Conservation (phyloP, 1,284 basidiomycete genomes). For the Melampsora abietis-canadensis region DNA sequence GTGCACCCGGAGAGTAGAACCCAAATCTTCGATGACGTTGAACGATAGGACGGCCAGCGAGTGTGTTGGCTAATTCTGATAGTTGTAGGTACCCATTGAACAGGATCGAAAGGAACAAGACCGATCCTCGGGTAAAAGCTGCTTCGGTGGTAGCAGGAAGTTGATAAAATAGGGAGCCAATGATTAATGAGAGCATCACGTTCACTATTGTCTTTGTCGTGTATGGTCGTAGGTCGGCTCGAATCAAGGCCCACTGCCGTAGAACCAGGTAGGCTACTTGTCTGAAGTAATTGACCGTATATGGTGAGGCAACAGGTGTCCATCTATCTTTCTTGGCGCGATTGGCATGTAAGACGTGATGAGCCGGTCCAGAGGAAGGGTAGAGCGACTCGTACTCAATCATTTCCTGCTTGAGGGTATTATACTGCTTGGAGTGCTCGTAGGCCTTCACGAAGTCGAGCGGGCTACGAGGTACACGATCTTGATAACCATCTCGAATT, state of each 20-base stretch:
- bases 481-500: neutral
- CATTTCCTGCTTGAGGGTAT: conserved; percentile 25
- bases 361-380: conserved; percentile 31
- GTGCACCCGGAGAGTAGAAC: conserved; percentile 48
- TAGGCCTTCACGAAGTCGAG: conserved; percentile 36
- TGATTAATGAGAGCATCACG: conserved; percentile 47
- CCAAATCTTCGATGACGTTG: conserved; percentile 49
- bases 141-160: conserved; percentile 46
- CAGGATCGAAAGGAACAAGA: conserved; percentile 48
- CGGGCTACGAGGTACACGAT: conserved; percentile 14
- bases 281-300: conserved; percentile 47
- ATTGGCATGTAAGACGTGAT: conserved; percentile 22
- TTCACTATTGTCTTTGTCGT: conserved; percentile 50
- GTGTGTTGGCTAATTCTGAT: conserved; percentile 48
- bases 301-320: conserved; percentile 42
- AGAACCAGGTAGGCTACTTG: conserved; percentile 47
- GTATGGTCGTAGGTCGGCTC: conserved; percentile 48
- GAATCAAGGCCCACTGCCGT: conserved; percentile 49
- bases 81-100: conserved; percentile 50
- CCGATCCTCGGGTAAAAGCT: conserved; percentile 48
- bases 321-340: conserved; percentile 29
- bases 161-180: conserved; percentile 49
- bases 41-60: conserved; percentile 48
- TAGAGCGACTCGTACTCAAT: conserved; percentile 23
- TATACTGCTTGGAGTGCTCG: conserved; percentile 15